These are phyloP conservation scores for Cladophialophora bantiana DNA, from an alignment of 2,329 filamentous ascomycete species.

Conservation along the genomic window DNA sequence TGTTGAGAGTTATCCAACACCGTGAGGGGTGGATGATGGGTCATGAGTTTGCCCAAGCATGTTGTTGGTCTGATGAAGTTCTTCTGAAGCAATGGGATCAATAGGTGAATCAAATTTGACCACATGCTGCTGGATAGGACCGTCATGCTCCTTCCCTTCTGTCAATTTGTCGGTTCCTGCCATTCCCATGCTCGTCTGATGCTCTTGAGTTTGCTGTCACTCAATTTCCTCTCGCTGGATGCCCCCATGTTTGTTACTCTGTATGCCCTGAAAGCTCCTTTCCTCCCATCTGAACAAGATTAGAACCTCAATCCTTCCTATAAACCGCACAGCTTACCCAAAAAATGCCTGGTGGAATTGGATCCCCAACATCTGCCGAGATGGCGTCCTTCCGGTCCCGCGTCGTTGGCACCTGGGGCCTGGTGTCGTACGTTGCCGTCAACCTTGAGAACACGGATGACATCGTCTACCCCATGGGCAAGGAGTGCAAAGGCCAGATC, in stretches of 20 bases:
- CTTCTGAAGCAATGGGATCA: not conserved
- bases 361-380: not conserved
- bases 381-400: conserved; percentile 28
- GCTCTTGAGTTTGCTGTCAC: not conserved
- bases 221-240: not conserved
- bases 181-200: not conserved
- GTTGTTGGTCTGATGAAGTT: not conserved
- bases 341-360: not conserved
- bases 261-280: not conserved
- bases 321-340: not conserved
- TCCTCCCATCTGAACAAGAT: not conserved
- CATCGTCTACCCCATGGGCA: conserved; percentile 30
- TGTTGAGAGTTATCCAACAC: not conserved
- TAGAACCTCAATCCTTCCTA: not conserved
- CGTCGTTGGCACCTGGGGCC: conserved; percentile 33
- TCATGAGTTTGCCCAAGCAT: not conserved
- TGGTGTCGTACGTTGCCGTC: conserved; percentile 22
- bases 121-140: not conserved
- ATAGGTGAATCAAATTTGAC: not conserved
- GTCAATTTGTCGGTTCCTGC: not conserved
- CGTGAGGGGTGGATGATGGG: not conserved
- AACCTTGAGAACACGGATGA: conserved; percentile 23
- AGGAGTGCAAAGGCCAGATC: conserved; percentile 33
- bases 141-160: not conserved
- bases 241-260: not conserved